These are phyloP conservation scores for Puccinia novopanici DNA, from an alignment of 1,284 basidiomycete species.

Conservation along the genomic window DNA sequence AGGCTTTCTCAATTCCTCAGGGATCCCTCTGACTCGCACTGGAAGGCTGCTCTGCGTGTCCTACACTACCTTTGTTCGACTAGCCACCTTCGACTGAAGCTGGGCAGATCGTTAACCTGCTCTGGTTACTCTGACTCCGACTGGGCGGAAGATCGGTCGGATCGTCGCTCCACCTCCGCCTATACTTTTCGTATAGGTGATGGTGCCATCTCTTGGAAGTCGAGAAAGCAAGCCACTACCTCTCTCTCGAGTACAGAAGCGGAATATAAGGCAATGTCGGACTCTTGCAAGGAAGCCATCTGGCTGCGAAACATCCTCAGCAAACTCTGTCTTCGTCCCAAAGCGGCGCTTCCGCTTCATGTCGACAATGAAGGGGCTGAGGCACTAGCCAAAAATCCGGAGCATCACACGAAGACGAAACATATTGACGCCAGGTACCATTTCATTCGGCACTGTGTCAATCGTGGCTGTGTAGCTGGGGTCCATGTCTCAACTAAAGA, in stretches of 20 bases:
- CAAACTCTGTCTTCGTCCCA: neutral
- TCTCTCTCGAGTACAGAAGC: too few species aligned
- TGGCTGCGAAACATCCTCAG: conserved; percentile 5
- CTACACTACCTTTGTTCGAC: neutral
- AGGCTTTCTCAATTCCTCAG: neutral
- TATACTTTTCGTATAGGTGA: neutral
- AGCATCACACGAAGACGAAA: conserved; percentile 24
- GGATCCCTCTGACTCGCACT: conserved; percentile 1
- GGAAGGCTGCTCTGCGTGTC: conserved; percentile 11
- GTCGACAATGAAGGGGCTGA: too few species aligned
- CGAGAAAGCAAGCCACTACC: conserved; percentile 14
- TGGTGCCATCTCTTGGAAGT: conserved; percentile 30
- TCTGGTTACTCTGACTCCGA: conserved; percentile 7
- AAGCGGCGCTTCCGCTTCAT: conserved; percentile 10
- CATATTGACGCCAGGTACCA: conserved; percentile 42
- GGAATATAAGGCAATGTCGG: too few species aligned
- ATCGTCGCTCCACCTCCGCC: too few species aligned
- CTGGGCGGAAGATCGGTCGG: too few species aligned
- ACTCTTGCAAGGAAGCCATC: neutral
- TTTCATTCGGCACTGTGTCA: conserved; percentile 19
- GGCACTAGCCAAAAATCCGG: conserved; percentile 31
- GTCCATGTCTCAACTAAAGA: conserved; percentile 55
- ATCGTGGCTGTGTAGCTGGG: conserved; percentile 56
- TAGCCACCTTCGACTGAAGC: neutral
- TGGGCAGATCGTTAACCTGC: conserved; percentile 11